Evolutionary conservation across 1,284 basidiomycete species (phyloP), one percentile per base, ranked within the genome.

Genomic region (Cryptococcus sp.): DNA sequence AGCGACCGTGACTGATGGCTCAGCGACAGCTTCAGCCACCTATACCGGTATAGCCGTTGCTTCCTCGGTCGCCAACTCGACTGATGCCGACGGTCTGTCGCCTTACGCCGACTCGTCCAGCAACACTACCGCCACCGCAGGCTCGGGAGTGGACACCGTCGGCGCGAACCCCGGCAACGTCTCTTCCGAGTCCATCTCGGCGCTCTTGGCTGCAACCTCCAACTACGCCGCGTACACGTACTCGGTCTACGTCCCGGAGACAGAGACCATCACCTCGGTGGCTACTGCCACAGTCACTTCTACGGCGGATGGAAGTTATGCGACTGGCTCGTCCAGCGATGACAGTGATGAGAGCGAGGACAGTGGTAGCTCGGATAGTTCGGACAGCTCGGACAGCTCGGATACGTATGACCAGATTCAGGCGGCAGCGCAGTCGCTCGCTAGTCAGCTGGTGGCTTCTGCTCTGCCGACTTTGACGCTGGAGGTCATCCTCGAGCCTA

Each of bases 401-500:
- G 31, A 35, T 8, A 35, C 31, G 31, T 35, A 35, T 35, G 31
- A 35, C 13, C 31, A 35, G 31, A 35, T 35, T 35, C 55, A 68
- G 27, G 46, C 60, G 40, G 69, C 71, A 3, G 73, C 73, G 7
- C 62, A 73, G 54, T 63, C 31, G 7, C 31, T 35, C 31, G 31
- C 31, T 35, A 35, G 27, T 73, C 73, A 57, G 68, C 72, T 70
- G 54, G 58, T 72, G n/a, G 72, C 69, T 16, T 51, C 66, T 52
- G 50, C 57, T 35, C 58, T 79, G 59, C 78, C 78, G 5, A 79
- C 78, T 2, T 66, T 78, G 42, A 79, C 78, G 10, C 64, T 79
- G n/a, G 69, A 78, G 55, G 66, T 79, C 23, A 62, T 77, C 5
- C 64, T 79, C 50, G 64, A 72, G 54, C 78, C 78, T 25, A 77